Base-by-base conservation (phyloP, 768 basidiomycete species). In the Polyporus arcularius region DNA sequence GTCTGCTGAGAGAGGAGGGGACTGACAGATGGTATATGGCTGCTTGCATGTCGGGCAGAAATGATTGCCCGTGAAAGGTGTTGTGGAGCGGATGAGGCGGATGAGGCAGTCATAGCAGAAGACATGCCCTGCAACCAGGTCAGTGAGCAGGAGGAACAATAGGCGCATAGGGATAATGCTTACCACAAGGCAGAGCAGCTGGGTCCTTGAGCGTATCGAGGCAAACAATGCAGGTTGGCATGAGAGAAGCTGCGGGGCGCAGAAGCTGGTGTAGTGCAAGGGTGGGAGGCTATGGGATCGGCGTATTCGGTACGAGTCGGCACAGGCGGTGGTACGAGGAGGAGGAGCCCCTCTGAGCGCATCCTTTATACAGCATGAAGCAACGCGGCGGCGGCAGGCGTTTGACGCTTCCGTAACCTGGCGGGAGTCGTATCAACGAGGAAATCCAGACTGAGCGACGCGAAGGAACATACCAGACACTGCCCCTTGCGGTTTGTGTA, bases 131-230 rank as follows among this genome's bases (percentile, higher is more conserved):
- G 32, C 32, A 43, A 15, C 39, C 0, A 18, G 4, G 1, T 35
- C 11, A 6, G 6, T 35, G 35, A 6, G n/a, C n/a, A n/a, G n/a
- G n/a, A n/a, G n/a, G n/a, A n/a, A n/a, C n/a, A n/a, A n/a, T n/a
- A n/a, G n/a, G n/a, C n/a, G n/a, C n/a, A n/a, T n/a, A n/a, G n/a
- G 28, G 60, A 43, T 32, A 32, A 48, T 53, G 55, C 15, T 32
- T 16, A 89, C 88, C 87, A 70, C 88, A 89, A 42, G 87, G 86
- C 0, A 87, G 66, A 11, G 80, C 81, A 3, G 85, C 83, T 1
- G 88, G 88, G 32, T 70, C 78, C 35, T 80, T 82, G 54, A 84
- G 70, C 7, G 71, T 69, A 43, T 87, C 84, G 26, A 84, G 75
- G 69, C 88, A 90, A 64, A 89, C 86, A 57, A 79, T 78, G 71